Evolutionary conservation across 176 grass and related monocot genomes (phyloP), one percentile per base, ranked within the genome.

Genomic region (Saccharum officinarum): DNA sequence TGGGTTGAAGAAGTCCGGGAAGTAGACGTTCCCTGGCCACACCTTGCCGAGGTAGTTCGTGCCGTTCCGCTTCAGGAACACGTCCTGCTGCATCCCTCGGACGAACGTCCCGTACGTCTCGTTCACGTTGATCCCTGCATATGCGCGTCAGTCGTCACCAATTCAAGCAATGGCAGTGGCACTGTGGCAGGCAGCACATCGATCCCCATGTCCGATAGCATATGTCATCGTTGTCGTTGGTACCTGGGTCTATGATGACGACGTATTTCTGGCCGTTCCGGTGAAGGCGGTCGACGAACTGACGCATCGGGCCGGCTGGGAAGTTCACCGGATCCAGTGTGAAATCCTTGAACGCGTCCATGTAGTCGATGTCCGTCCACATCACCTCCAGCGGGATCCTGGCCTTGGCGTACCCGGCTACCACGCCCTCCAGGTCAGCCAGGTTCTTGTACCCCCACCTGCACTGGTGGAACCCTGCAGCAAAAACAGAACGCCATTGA

Each of bases 311-410:
- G 7, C 69, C 73, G 20, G 77, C 79, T 31, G 89, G 89, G 61
- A 98, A 98, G 66, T 98, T 98, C 28, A 93, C 70, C 3, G 87
- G 92, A 45, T 95, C 78, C 1, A 98, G 77, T 2, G 95, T 98
- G 80, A 95, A 98, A 77, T 98, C 95, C 82, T 95, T 88, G 89
- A 26, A 95, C 12, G 63, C 85, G 71, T 98, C 85, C 95, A 98
- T 98, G 93, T 98, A 89, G 81, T 98, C 95, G 26, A 98, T 98
- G 85, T 98, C 93, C 15, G 91, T 92, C 95, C 95, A 98, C 95
- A 98, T 98, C 11, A 95, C 93, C 83, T 98, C 95, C 17, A 98
- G 66, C 5, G 95, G 95, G 30, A 98, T 92, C 86, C 77, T 77
- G 60, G 91, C 95, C 68, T 83, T 77, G 30, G 92, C 93, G 44